A percentile compares a stretch with the other conserved stretches of the same genome.
phyloP scores from a whole-genome alignment of 306 rosid species.

The Pyrus betulifolia region DNA sequence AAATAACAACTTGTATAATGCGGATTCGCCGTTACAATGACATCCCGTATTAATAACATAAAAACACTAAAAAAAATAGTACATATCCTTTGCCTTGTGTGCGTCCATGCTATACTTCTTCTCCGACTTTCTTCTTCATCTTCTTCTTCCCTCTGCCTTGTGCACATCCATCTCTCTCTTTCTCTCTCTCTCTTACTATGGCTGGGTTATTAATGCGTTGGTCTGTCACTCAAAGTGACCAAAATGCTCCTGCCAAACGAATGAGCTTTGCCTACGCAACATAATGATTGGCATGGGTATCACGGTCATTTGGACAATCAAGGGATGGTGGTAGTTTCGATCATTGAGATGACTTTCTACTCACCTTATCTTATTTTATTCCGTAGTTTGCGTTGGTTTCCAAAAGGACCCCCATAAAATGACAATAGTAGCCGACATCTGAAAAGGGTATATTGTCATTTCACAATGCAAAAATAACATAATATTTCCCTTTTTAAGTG shows the following conservation, averaged over 20 bases:
- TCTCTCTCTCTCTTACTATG: constrained; percentile 10
- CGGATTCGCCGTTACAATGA: rapidly evolving
- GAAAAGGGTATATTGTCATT: constrained; percentile 17
- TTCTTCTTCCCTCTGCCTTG: neutral
- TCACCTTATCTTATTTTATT: constrained; percentile 70
- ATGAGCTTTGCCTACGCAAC: neutral
- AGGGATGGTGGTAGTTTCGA: constrained; percentile 48
- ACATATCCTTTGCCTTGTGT: too few species aligned
- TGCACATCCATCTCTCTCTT: neutral
- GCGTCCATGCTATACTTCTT: too few species aligned
- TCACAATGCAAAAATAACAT: neutral
- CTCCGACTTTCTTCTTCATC: neutral
- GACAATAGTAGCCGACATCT: constrained; percentile 38
- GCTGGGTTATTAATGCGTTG: constrained; percentile 32
- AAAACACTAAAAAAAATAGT: too few species aligned
- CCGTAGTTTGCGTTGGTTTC: constrained; percentile 66
- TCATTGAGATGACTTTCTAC: constrained; percentile 66
- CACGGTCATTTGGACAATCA: constrained; percentile 24
- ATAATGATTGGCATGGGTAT: constrained; percentile 37
- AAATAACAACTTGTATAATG: neutral
- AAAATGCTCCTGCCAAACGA: constrained; percentile 31
- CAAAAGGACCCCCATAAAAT: constrained; percentile 34
- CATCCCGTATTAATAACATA: too few species aligned
- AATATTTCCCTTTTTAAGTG: too few species aligned
- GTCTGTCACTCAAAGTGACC: neutral